phyloP scores from a whole-genome alignment of 352 stramenopile species.

The Phytophthora hybrid region DNA sequence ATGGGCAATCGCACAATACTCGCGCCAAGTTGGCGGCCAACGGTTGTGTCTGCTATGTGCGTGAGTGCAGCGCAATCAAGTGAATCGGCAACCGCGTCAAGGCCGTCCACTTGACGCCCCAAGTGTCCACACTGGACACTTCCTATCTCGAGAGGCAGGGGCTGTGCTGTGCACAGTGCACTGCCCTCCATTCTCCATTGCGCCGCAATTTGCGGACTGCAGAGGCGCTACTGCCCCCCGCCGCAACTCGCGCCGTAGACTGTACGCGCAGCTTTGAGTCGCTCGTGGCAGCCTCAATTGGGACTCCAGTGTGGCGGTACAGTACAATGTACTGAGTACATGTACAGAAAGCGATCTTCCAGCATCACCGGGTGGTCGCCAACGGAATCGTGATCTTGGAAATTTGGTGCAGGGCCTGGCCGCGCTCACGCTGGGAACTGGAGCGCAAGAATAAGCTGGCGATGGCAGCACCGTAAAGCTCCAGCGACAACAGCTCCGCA shows the following conservation, averaged over 20 bases:
- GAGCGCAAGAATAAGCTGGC: background rate
- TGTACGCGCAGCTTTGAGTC: background rate
- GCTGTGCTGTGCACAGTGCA: background rate
- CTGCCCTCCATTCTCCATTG: no score
- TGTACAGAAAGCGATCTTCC: background rate
- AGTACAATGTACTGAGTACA: background rate
- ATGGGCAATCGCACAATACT: constrained; percentile 1
- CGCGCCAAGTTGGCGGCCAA: background rate
- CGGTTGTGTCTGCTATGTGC: background rate
- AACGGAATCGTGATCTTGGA: constrained; percentile 6
- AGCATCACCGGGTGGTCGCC: background rate
- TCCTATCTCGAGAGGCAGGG: background rate
- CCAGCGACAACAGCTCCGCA: background rate
- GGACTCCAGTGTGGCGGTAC: background rate
- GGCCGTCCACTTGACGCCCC: background rate
- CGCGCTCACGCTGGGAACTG: background rate
- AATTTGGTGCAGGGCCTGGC: background rate
- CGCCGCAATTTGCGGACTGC: no score
- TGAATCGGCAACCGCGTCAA: background rate
- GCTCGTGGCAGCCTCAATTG: background rate
- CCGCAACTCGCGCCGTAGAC: background rate
- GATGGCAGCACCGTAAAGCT: background rate
- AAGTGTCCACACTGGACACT: background rate
- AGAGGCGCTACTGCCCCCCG: background rate
- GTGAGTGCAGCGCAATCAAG: background rate